Conservation (phyloP, 2,329 filamentous ascomycete genomes). For the Xylaria sp. region DNA sequence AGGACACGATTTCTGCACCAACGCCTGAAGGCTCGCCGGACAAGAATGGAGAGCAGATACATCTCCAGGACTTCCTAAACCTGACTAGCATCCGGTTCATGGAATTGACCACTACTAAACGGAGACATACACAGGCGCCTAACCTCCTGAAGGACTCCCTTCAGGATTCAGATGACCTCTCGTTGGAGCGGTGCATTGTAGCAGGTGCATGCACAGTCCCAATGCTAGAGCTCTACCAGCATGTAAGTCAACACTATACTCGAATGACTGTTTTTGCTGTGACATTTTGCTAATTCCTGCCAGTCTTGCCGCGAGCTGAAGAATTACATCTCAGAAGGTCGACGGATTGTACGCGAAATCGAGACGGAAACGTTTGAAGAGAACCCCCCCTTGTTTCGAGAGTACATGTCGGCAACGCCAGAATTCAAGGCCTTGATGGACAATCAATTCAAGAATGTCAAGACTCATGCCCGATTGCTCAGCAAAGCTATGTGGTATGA, state of each 20-base stretch:
- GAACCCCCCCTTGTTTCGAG: slow-evolving; percentile 84
- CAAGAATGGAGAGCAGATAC: slow-evolving; percentile 59
- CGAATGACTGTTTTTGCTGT: not conserved
- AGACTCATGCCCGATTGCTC: slow-evolving; percentile 79
- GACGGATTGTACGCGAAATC: slow-evolving; percentile 83
- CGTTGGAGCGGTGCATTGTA: slow-evolving; percentile 73
- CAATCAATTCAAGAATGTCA: slow-evolving; percentile 95
- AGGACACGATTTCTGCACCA: slow-evolving; percentile 38
- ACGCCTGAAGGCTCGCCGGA: slow-evolving; percentile 43
- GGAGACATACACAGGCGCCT: slow-evolving; percentile 74
- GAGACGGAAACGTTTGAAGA: slow-evolving; percentile 84
- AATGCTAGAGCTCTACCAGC: slow-evolving; percentile 90
- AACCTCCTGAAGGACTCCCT: slow-evolving; percentile 40
- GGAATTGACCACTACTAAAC: slow-evolving; percentile 94
- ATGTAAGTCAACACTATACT: slow-evolving; percentile 47
- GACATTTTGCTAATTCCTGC: slow-evolving; percentile 26
- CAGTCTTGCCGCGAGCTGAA: slow-evolving; percentile 88
- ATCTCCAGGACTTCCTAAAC: slow-evolving; percentile 86
- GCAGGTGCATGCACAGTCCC: slow-evolving; percentile 88
- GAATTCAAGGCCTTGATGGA: slow-evolving; percentile 86
- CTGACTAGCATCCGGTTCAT: slow-evolving; percentile 97
- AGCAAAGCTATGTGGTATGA: slow-evolving; percentile 98
- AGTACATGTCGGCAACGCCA: slow-evolving; percentile 80
- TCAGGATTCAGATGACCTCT: slow-evolving; percentile 46
- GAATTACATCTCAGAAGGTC: slow-evolving; percentile 90